Evolutionary conservation across 2,329 filamentous ascomycete genomes (phyloP).

Genomic region (Decorospora gaudefroyi): DNA sequence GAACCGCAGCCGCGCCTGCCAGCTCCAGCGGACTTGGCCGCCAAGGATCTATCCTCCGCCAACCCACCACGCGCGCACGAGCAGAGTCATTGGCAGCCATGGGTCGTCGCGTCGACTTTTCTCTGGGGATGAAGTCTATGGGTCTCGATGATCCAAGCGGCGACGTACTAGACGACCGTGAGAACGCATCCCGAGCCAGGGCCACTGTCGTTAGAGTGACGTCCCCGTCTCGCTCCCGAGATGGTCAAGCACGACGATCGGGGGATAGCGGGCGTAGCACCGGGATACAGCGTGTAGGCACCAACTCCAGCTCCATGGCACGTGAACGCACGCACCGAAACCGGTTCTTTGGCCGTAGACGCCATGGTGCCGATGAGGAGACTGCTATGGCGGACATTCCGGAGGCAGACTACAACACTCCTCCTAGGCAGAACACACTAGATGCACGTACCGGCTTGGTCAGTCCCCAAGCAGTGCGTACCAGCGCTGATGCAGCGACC

Average conservation of each 20-base stretch:
- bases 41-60: slow-evolving; percentile 61
- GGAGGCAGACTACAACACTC: slow-evolving; percentile 35
- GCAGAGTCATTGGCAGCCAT: slow-evolving; percentile 63
- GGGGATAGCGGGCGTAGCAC: slow-evolving; percentile 44
- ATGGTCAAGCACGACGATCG: slow-evolving; percentile 34
- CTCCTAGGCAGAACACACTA: slow-evolving; percentile 36
- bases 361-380: slow-evolving; percentile 46
- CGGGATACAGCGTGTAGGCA: slow-evolving; percentile 42
- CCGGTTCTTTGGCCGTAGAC: slow-evolving; percentile 63
- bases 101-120: slow-evolving; percentile 70
- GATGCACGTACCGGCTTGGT: slow-evolving; percentile 44
- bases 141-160: slow-evolving; percentile 63
- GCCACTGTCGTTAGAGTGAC: slow-evolving; percentile 48
- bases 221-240: slow-evolving; percentile 43
- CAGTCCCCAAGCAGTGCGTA: slow-evolving; percentile 38
- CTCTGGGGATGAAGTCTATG: slow-evolving; percentile 66
- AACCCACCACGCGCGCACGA: slow-evolving; percentile 54
- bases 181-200: slow-evolving; percentile 43
- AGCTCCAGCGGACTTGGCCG: no score
- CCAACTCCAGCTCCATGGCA: slow-evolving; percentile 37
- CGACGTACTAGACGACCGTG: slow-evolving; percentile 66
- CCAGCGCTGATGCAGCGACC: slow-evolving; percentile 26
- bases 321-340: slow-evolving; percentile 58
- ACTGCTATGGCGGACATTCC: slow-evolving; percentile 56
- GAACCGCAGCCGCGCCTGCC: slow-evolving; percentile 13